phyloP scores from a whole-genome alignment of 805 yeast species.

The Candida dajiaensis region DNA sequence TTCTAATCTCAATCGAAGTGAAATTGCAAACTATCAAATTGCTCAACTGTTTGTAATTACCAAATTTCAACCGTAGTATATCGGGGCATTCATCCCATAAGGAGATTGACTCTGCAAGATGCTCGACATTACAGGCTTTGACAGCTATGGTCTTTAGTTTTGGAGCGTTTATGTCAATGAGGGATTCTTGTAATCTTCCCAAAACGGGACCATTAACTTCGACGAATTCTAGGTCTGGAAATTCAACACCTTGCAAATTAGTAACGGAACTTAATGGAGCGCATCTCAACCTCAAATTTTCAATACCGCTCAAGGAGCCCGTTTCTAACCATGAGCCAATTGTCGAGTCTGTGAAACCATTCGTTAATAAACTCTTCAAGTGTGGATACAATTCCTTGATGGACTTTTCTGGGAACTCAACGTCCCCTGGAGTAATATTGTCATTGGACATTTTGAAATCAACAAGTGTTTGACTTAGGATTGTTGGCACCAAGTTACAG shows the following conservation, averaged over 20 bases:
- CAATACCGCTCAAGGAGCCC: not conserved
- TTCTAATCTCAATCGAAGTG: slow-evolving; percentile 1
- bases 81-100: slow-evolving; percentile 4
- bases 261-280: slow-evolving; percentile 1
- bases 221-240: slow-evolving; percentile 2
- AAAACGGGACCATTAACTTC: slow-evolving; percentile 3
- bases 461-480: not conserved
- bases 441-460: not conserved
- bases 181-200: not conserved
- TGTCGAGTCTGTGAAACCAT: not conserved
- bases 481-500: not conserved
- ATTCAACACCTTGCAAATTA: not conserved
- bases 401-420: not conserved
- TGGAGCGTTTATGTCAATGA: slow-evolving; percentile 1
- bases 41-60: not conserved
- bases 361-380: not conserved
- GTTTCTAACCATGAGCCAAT: slow-evolving; percentile 1
- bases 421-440: not conserved
- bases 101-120: slow-evolving; percentile 1
- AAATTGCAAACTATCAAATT: not conserved
- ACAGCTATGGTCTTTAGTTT: slow-evolving; percentile 8
- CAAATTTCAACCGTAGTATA: slow-evolving; percentile 1
- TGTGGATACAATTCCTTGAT: slow-evolving; percentile 3
- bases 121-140: slow-evolving; percentile 8
- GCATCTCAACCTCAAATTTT: not conserved